Percentiles rank a stretch among this genome's conserved stretches.
phyloP scores from a whole-genome alignment of 164 flowering plant genomes.

The Platanus orientalis region DNA sequence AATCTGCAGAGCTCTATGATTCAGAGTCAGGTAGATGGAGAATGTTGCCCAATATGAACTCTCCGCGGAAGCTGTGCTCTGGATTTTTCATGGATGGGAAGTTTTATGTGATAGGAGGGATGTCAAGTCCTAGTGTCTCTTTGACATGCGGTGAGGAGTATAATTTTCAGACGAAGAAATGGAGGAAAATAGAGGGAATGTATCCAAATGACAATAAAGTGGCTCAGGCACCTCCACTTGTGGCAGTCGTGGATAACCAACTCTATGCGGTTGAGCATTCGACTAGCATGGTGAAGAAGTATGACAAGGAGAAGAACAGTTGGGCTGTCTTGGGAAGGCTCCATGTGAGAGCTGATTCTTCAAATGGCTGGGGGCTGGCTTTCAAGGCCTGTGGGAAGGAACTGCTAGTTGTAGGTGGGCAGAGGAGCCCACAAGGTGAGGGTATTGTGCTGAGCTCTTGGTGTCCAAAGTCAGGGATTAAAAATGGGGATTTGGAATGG shows the following conservation, averaged over 20 bases:
- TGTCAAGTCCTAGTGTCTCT: not conserved
- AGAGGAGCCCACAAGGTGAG: slow-evolving; percentile 6
- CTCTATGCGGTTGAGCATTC: slow-evolving; percentile 5
- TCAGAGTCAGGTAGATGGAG: slow-evolving; percentile 9
- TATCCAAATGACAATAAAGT: not conserved
- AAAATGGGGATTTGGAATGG: not conserved
- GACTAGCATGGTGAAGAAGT: slow-evolving; percentile 8
- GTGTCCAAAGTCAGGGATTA: not conserved
- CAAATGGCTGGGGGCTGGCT: slow-evolving; percentile 10
- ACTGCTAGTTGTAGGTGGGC: slow-evolving; percentile 8
- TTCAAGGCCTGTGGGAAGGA: slow-evolving; percentile 4
- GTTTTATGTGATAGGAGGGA: slow-evolving; percentile 20
- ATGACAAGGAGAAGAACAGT: slow-evolving; percentile 5
- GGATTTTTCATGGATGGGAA: slow-evolving; percentile 20
- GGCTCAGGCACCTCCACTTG: slow-evolving; percentile 6
- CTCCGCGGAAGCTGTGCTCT: slow-evolving; percentile 18
- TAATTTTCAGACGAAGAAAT: not conserved
- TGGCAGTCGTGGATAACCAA: slow-evolving; percentile 10
- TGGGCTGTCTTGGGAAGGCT: slow-evolving; percentile 5
- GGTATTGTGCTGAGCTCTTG: not conserved
- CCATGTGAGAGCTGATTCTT: slow-evolving; percentile 6
- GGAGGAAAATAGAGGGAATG: slow-evolving; percentile 2
- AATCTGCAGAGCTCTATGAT: slow-evolving; percentile 18
- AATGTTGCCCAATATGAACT: slow-evolving; percentile 13
- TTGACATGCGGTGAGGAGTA: not conserved